Conservation (phyloP, 1,284 basidiomycete genomes). For the Ceratobasidium sp. region DNA sequence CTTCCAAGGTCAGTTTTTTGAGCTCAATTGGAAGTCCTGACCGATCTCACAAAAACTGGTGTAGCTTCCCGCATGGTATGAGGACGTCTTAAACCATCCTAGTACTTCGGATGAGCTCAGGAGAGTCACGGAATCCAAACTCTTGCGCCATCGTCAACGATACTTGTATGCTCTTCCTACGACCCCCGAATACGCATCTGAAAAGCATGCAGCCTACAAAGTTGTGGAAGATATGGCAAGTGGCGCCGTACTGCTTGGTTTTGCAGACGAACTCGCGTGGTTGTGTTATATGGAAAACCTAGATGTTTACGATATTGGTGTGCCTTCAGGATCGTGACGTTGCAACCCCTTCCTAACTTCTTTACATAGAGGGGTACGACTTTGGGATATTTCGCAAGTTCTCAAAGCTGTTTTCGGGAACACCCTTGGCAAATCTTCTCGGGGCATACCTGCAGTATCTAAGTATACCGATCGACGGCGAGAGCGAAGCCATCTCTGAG, state of each 20-base stretch:
- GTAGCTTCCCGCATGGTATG: conserved; percentile 75
- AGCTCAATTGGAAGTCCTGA: neutral
- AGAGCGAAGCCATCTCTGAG: conserved; percentile 43
- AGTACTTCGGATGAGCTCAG: conserved; percentile 77
- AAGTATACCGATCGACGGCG: conserved; percentile 60
- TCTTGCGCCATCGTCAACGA: conserved; percentile 69
- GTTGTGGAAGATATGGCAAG: conserved; percentile 75
- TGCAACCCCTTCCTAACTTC: conserved; percentile 11
- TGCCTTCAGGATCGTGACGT: conserved; percentile 48
- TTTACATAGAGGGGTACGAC: conserved; percentile 69
- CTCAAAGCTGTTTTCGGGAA: conserved; percentile 73
- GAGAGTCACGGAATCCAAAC: conserved; percentile 73
- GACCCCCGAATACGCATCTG: conserved; percentile 55
- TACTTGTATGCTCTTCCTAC: conserved; percentile 66
- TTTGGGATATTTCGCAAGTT: conserved; percentile 70
- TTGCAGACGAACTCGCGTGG: conserved; percentile 87
- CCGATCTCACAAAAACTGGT: neutral
- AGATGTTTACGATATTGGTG: conserved; percentile 76
- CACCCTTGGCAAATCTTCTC: conserved; percentile 68
- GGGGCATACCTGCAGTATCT: conserved; percentile 74
- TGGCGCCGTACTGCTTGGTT: conserved; percentile 76
- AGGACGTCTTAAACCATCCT: conserved; percentile 80
- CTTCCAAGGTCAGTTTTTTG: conserved; percentile 64
- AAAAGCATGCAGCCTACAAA: conserved; percentile 61
- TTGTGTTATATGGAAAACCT: conserved; percentile 78